Evolutionary conservation across 2,329 filamentous ascomycete species (phyloP).

Genomic region (Aureobasidium sp.): DNA sequence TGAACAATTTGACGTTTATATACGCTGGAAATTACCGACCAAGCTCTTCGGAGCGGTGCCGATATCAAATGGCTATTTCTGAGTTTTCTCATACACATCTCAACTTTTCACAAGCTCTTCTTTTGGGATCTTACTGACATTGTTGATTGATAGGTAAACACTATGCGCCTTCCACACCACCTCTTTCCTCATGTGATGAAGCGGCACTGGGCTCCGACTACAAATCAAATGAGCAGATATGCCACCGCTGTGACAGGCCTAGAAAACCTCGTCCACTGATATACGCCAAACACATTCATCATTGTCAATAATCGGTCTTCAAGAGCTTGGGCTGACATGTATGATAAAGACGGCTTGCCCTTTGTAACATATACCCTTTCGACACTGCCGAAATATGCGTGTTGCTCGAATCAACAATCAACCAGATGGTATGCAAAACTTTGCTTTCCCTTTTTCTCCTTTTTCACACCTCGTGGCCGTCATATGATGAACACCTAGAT

Average conservation of each 20-base stretch:
- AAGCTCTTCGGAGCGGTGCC: conserved; percentile 63
- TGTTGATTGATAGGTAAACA: conserved; percentile 17
- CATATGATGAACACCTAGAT: conserved; percentile 33
- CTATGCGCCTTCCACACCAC: background rate
- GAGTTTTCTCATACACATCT: conserved; percentile 41
- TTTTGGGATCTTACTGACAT: conserved; percentile 13
- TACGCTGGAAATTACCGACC: conserved; percentile 97
- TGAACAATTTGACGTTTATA: conserved; percentile 56
- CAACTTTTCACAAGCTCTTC: conserved; percentile 7
- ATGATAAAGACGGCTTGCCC: conserved; percentile 8
- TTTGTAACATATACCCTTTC: background rate
- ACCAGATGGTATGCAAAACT: conserved; percentile 13
- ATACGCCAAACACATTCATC: background rate
- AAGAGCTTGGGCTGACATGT: conserved; percentile 14
- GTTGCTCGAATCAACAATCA: background rate
- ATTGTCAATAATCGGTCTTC: background rate
- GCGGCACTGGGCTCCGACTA: conserved; percentile 24
- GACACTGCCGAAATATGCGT: background rate
- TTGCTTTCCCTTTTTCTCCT: conserved; percentile 16
- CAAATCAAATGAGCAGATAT: conserved; percentile 21
- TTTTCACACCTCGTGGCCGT: conserved; percentile 15
- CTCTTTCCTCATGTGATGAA: conserved; percentile 20
- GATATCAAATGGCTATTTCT: conserved; percentile 84
- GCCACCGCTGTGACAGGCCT: conserved; percentile 35
- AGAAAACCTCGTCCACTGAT: conserved; percentile 41